Evolutionary conservation across 148 eudicot genomes (phyloP).

Genomic region (Heliosperma pusillum): DNA sequence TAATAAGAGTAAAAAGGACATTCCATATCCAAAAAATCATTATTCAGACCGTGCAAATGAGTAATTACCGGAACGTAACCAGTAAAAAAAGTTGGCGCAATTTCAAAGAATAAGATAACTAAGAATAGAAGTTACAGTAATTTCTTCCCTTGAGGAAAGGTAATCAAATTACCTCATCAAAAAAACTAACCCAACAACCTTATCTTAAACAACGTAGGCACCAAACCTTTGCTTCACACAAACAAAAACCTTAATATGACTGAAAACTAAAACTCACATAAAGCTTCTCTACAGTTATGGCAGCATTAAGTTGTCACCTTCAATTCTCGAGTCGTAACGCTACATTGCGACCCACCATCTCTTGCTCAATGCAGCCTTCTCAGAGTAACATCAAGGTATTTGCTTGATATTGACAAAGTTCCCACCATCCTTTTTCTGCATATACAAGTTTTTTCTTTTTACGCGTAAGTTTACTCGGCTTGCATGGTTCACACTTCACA

Average conservation of each 20-base stretch:
- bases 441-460: background rate
- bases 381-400: constrained; percentile 71
- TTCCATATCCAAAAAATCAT: too few relatives aligned
- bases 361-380: constrained; percentile 20
- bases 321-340: constrained; percentile 26
- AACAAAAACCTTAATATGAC: constrained; percentile 6
- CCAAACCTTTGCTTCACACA: constrained; percentile 19
- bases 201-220: constrained; percentile 28
- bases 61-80: too few relatives aligned
- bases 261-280: background rate
- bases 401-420: background rate
- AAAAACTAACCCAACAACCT: constrained; percentile 24
- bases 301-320: constrained; percentile 46
- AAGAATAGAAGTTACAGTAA: too few relatives aligned
- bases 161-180: constrained; percentile 15
- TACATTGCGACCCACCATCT: constrained; percentile 16
- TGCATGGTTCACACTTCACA: background rate
- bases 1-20: too few relatives aligned
- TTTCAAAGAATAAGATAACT: too few relatives aligned
- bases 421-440: background rate
- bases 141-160: too few relatives aligned
- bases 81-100: too few relatives aligned
- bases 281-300: constrained; percentile 41
- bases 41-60: too few relatives aligned
- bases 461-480: background rate